Evolutionary conservation across 768 basidiomycete genomes (phyloP).

Genomic region (Boletus vinaceobasis): DNA sequence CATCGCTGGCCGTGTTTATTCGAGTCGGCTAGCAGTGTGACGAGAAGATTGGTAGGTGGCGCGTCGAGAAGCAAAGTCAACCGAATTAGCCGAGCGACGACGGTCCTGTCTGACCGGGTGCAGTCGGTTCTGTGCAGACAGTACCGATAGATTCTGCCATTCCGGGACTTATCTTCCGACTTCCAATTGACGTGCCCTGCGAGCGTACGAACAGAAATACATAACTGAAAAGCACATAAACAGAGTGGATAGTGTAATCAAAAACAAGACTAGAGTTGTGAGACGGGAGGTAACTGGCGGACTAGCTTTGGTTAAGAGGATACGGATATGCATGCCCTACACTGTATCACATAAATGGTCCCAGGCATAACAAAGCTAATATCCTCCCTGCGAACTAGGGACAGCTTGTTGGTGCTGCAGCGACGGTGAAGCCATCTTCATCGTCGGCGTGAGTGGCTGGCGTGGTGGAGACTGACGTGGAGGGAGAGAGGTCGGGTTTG

Average conservation of each 20-base stretch:
- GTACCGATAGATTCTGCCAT: not conserved
- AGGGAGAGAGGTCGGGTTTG: slow-evolving; percentile 37
- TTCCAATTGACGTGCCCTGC: slow-evolving; percentile 19
- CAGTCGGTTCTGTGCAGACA: not conserved
- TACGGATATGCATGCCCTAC: slow-evolving; percentile 14
- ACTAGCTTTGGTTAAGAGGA: slow-evolving; percentile 5
- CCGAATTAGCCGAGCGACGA: not conserved
- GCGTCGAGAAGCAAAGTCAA: not conserved
- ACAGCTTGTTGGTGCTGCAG: slow-evolving; percentile 53
- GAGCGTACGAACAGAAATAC: slow-evolving; percentile 33
- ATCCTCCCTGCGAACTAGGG: slow-evolving; percentile 50
- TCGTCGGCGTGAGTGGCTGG: slow-evolving; percentile 46
- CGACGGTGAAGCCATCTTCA: slow-evolving; percentile 53
- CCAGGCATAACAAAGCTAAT: slow-evolving; percentile 33
- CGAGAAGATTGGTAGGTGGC: not conserved
- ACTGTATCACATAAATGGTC: slow-evolving; percentile 10
- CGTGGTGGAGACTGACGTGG: slow-evolving; percentile 48
- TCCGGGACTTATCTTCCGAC: slow-evolving; percentile 11
- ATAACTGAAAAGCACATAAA: slow-evolving; percentile 39
- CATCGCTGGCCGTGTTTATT: slow-evolving; percentile 13
- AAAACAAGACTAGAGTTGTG: slow-evolving; percentile 28
- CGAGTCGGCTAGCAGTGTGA: slow-evolving; percentile 21
- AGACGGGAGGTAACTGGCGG: slow-evolving; percentile 14
- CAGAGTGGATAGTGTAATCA: slow-evolving; percentile 34
- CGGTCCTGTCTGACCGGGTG: too few species aligned